These are phyloP conservation scores for Colletotrichum plurivorum DNA, from an alignment of 2,329 filamentous ascomycete species.

Conservation along the genomic window DNA sequence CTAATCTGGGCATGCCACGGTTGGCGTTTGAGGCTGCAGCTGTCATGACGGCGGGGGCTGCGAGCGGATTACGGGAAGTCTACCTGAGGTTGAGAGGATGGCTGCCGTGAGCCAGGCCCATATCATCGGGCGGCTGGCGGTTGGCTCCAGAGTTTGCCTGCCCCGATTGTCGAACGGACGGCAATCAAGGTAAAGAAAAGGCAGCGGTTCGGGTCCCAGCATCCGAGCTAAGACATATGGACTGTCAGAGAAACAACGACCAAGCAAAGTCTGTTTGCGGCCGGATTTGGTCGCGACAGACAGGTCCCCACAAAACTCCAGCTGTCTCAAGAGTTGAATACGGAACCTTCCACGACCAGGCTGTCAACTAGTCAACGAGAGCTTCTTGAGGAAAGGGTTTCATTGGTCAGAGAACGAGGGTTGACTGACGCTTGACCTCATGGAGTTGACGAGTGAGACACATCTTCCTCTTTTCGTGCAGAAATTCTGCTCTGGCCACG, in stretches of 20 bases:
- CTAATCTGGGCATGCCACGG: not conserved
- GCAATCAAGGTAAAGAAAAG: not conserved
- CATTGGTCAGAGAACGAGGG: conserved; percentile 28
- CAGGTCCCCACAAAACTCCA: not conserved
- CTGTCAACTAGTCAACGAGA: not conserved
- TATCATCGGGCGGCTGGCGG: not conserved
- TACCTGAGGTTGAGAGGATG: conserved; percentile 21
- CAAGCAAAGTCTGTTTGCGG: conserved; percentile 15
- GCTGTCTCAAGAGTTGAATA: not conserved
- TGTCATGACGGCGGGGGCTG: conserved; percentile 39
- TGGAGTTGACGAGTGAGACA: conserved; percentile 14
- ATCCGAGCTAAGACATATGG: conserved; percentile 23
- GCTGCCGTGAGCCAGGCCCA: conserved; percentile 10
- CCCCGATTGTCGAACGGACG: conserved; percentile 3
- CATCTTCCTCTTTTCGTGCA: conserved; percentile 17
- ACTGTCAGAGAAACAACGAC: conserved; percentile 25
- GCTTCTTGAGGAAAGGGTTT: not conserved
- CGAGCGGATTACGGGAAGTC: conserved; percentile 1
- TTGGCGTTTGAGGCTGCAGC: conserved; percentile 5
- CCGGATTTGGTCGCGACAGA: conserved; percentile 23
- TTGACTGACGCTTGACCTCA: conserved; percentile 22
- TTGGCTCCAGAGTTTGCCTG: conserved; percentile 27
- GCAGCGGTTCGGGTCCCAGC: conserved; percentile 10
- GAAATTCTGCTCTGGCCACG: conserved; percentile 14
- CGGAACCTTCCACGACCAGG: conserved; percentile 20